Evolutionary conservation across 1,284 basidiomycete genomes (phyloP).

Genomic region (Melampsora medusae): DNA sequence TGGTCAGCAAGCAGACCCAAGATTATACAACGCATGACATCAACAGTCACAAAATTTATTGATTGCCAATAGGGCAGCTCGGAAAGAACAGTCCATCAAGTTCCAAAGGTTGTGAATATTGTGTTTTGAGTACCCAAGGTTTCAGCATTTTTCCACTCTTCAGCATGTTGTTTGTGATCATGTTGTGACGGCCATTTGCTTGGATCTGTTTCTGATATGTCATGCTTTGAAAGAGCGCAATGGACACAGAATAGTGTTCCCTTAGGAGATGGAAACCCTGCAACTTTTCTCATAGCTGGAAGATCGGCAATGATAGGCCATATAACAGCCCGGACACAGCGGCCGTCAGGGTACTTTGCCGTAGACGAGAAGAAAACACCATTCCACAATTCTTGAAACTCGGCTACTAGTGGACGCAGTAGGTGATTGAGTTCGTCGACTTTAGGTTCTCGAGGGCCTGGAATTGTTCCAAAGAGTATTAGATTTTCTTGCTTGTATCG

Average conservation of each 20-base stretch:
- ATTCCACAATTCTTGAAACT: not conserved
- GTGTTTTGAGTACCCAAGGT: no score
- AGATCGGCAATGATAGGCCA: no score
- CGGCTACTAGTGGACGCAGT: constrained; percentile 51
- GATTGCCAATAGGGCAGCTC: no score
- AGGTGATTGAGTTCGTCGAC: constrained; percentile 51
- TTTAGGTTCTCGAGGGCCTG: constrained; percentile 47
- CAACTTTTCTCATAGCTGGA: not conserved
- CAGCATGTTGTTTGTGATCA: not conserved
- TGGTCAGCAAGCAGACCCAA: no score
- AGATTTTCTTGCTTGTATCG: constrained; percentile 55
- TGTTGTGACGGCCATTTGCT: not conserved
- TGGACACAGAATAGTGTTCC: constrained; percentile 1
- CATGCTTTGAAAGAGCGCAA: constrained; percentile 5
- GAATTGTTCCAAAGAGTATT: constrained; percentile 56
- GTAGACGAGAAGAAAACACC: no score
- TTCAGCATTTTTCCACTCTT: not conserved
- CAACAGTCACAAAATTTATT: no score
- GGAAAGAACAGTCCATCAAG: no score
- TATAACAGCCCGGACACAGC: no score
- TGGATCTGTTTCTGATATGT: constrained; percentile 1
- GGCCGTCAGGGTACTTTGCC: no score
- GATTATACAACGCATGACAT: no score
- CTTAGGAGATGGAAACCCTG: constrained; percentile 25
- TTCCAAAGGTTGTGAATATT: no score